These are phyloP conservation scores for Penicillium sp. DNA, from an alignment of 2,329 filamentous ascomycete species.

Conservation along the genomic window DNA sequence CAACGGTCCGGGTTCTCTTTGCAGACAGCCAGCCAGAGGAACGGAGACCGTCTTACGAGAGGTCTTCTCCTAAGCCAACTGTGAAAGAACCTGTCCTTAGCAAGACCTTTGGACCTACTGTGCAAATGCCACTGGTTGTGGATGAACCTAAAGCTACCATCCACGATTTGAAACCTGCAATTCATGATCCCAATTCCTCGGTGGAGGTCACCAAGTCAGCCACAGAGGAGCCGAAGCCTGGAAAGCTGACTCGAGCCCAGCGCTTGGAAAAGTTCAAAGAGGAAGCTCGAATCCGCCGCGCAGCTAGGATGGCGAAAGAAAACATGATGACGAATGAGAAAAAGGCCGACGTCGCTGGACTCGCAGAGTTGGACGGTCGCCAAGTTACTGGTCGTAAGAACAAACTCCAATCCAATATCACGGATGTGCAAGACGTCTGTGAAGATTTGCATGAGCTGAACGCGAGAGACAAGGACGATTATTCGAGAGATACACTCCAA, in stretches of 20 bases:
- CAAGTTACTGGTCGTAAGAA: conserved; percentile 24
- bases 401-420: conserved; percentile 16
- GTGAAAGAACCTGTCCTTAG: background rate
- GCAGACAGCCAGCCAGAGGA: conserved; percentile 4
- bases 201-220: too few relatives aligned
- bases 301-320: conserved; percentile 3
- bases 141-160: conserved; percentile 1
- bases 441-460: conserved; percentile 15
- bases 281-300: conserved; percentile 12
- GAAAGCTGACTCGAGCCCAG: conserved; percentile 8
- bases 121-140: background rate
- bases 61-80: background rate
- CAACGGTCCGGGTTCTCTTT: background rate
- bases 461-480: conserved; percentile 8
- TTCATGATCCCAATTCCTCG: too few relatives aligned
- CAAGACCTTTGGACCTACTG: background rate
- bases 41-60: conserved; percentile 3
- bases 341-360: conserved; percentile 17
- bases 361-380: conserved; percentile 33
- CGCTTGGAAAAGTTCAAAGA: conserved; percentile 16
- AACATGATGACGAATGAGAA: conserved; percentile 3
- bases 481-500: conserved; percentile 11
- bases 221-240: background rate
- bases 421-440: conserved; percentile 14
- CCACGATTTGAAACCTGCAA: too few relatives aligned